Conservation (phyloP, 2,329 filamentous ascomycete species). For the Tolypocladium tropicale region DNA sequence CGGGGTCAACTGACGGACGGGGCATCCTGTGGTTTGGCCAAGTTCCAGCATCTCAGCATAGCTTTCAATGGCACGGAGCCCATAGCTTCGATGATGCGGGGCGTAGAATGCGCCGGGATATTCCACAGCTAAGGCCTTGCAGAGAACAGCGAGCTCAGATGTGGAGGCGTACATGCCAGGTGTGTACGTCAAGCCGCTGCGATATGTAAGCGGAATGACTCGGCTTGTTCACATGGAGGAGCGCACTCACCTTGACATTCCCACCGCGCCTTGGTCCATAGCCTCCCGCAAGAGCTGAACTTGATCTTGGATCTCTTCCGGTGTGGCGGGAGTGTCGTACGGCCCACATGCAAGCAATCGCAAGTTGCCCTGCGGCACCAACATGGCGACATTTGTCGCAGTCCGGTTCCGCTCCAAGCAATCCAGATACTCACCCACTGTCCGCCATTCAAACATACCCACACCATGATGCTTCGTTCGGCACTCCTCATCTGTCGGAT, state of each 20-base stretch:
- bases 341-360: constrained; percentile 12
- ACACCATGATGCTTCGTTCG: constrained; percentile 4
- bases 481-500: constrained; percentile 12
- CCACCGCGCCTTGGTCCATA: constrained; percentile 11
- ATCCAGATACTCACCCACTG: constrained; percentile 12
- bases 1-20: constrained; percentile 9
- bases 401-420: constrained; percentile 11
- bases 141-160: constrained; percentile 11
- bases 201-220: not conserved
- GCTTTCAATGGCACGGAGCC: constrained; percentile 11
- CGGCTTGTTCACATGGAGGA: not conserved
- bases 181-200: constrained; percentile 13
- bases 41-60: constrained; percentile 13
- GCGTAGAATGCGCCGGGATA: constrained; percentile 13
- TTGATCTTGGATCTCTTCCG: constrained; percentile 10
- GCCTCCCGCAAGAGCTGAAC: constrained; percentile 9
- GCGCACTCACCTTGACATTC: constrained; percentile 11
- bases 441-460: constrained; percentile 12
- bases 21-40: constrained; percentile 11
- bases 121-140: constrained; percentile 9
- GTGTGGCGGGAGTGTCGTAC: constrained; percentile 9
- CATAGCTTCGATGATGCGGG: constrained; percentile 15
- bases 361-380: constrained; percentile 14
- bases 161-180: constrained; percentile 16
- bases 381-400: constrained; percentile 13